Evolutionary conservation across 768 basidiomycete genomes (phyloP).

Genomic region (Wakefieldia striispora): DNA sequence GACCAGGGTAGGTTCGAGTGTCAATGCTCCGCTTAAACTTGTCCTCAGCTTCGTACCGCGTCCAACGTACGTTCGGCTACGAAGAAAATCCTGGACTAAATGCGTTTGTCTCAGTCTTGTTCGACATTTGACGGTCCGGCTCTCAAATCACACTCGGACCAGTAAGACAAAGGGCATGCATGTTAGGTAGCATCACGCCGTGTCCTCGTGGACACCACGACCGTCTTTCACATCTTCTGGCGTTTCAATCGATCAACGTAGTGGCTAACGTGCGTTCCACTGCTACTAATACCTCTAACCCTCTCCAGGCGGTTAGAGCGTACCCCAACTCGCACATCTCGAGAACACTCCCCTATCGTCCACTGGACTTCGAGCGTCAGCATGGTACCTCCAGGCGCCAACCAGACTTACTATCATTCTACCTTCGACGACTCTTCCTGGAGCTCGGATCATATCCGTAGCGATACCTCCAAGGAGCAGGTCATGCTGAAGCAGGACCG

Average conservation of each 20-base stretch:
- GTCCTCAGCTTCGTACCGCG: too few relatives aligned
- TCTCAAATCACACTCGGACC: background rate
- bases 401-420: background rate
- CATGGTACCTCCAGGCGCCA: background rate
- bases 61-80: too few relatives aligned
- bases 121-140: background rate
- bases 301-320: background rate
- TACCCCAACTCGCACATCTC: background rate
- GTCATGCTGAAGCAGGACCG: constrained; percentile 1
- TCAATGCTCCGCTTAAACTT: too few relatives aligned
- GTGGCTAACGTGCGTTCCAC: background rate
- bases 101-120: background rate
- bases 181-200: background rate
- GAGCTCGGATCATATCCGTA: background rate
- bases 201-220: constrained; percentile 8
- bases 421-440: background rate
- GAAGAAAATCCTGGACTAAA: too few relatives aligned
- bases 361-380: background rate
- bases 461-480: constrained; percentile 5
- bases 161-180: background rate
- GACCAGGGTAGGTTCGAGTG: too few relatives aligned
- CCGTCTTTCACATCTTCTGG: background rate
- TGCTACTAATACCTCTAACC: background rate
- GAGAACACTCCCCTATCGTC: background rate
- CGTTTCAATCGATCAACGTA: background rate